Evolutionary conservation across 2,329 filamentous ascomycete genomes (phyloP).

Genomic region (Arthrinium puccinioides): DNA sequence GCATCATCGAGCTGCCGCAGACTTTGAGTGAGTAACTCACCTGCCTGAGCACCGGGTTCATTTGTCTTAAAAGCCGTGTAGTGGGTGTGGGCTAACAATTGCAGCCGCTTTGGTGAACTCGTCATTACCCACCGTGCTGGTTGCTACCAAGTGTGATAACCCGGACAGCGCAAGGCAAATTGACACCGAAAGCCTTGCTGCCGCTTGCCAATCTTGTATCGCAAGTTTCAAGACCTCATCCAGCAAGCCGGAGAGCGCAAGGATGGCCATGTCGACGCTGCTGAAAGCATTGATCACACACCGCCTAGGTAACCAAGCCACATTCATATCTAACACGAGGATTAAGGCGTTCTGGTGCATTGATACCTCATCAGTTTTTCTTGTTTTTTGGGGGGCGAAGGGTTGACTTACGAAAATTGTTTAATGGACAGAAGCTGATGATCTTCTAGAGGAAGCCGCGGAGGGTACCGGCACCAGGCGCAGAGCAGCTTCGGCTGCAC

Average conservation of each 20-base stretch:
- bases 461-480: slow-evolving; percentile 40
- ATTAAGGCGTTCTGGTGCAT: neutral
- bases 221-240: slow-evolving; percentile 68
- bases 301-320: slow-evolving; percentile 56
- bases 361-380: too few species aligned
- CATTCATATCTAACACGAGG: neutral
- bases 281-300: slow-evolving; percentile 62
- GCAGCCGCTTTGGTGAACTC: slow-evolving; percentile 68
- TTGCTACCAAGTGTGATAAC: slow-evolving; percentile 85
- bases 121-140: slow-evolving; percentile 68
- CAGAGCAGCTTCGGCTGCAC: slow-evolving; percentile 54
- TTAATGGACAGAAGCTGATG: neutral
- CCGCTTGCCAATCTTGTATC: slow-evolving; percentile 61
- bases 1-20: slow-evolving; percentile 65
- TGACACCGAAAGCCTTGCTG: slow-evolving; percentile 56
- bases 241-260: slow-evolving; percentile 63
- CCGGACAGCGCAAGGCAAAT: slow-evolving; percentile 63
- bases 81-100: slow-evolving; percentile 9
- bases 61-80: neutral
- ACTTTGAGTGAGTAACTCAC: slow-evolving; percentile 62
- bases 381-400: neutral
- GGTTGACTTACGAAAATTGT: slow-evolving; percentile 6
- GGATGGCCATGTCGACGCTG: slow-evolving; percentile 69
- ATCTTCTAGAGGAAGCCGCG: slow-evolving; percentile 9
- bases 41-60: too few species aligned